Evolutionary conservation across 163 green algal species (phyloP).

Genomic region (Coccomyxa subellipsoidea): DNA sequence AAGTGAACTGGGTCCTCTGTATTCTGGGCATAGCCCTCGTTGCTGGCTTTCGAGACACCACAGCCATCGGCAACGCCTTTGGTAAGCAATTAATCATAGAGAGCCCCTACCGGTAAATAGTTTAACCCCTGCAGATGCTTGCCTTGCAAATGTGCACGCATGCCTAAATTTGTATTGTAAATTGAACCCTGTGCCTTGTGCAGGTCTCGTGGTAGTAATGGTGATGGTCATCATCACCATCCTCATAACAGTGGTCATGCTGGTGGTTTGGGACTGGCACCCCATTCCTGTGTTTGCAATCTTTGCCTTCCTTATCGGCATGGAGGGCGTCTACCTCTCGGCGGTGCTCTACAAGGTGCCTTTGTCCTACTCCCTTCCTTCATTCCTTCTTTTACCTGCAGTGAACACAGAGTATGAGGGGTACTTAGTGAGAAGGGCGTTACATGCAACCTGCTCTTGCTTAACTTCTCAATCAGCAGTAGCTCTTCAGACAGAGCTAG

Average conservation of each 20-base stretch:
- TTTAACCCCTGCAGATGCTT: no score
- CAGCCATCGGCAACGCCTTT: slow-evolving; percentile 47
- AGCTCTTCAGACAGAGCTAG: no score
- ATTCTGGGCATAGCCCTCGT: slow-evolving; percentile 34
- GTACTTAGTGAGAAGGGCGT: no score
- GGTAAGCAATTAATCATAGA: slow-evolving; percentile 16
- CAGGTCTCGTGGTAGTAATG: slow-evolving; percentile 15
- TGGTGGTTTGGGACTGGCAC: slow-evolving; percentile 19
- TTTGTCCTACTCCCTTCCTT: neutral
- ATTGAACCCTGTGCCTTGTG: neutral
- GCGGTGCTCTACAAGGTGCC: slow-evolving; percentile 18
- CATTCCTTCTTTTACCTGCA: neutral
- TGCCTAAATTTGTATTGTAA: neutral
- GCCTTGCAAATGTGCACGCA: no score
- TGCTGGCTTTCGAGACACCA: slow-evolving; percentile 36
- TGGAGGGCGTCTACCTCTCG: slow-evolving; percentile 15
- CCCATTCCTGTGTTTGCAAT: neutral
- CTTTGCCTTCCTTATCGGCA: neutral
- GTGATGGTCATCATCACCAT: slow-evolving; percentile 23
- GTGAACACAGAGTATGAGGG: neutral
- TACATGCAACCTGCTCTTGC: no score
- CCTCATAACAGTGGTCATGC: slow-evolving; percentile 15
- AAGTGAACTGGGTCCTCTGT: slow-evolving; percentile 48
- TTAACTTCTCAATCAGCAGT: no score
- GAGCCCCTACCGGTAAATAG: no score